Evolutionary conservation across 768 basidiomycete species (phyloP).

Genomic region (Pulveroboletus frians): DNA sequence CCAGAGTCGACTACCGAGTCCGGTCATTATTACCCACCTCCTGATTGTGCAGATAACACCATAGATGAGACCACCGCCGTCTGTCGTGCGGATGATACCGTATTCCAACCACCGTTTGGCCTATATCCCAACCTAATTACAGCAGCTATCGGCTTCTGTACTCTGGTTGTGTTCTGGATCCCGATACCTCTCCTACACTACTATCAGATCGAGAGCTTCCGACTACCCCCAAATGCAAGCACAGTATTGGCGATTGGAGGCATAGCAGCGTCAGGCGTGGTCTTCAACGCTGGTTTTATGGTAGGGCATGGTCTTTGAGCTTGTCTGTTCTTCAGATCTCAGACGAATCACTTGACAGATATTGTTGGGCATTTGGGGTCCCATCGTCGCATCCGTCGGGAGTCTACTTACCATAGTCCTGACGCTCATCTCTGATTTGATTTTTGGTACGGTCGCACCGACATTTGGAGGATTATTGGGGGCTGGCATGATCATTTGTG

Average conservation of each 20-base stretch:
- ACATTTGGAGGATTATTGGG: slow-evolving; percentile 73
- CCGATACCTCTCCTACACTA: slow-evolving; percentile 72
- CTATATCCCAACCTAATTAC: slow-evolving; percentile 82
- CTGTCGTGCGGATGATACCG: slow-evolving; percentile 28
- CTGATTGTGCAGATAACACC: slow-evolving; percentile 32
- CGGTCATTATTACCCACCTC: slow-evolving; percentile 41
- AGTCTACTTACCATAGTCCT: slow-evolving; percentile 93
- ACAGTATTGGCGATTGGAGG: slow-evolving; percentile 53
- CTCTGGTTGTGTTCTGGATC: slow-evolving; percentile 70
- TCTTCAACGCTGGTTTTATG: slow-evolving; percentile 88
- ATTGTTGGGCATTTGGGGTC: slow-evolving; percentile 81
- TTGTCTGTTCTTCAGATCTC: slow-evolving; percentile 5
- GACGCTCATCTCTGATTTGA: slow-evolving; percentile 72
- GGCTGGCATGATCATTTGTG: slow-evolving; percentile 71
- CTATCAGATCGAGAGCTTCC: slow-evolving; percentile 59
- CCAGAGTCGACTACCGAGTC: slow-evolving; percentile 43
- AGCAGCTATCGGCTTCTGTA: slow-evolving; percentile 72
- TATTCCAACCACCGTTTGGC: slow-evolving; percentile 71
- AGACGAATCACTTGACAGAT: slow-evolving; percentile 40
- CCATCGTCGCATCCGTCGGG: slow-evolving; percentile 82
- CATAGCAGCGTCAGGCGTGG: slow-evolving; percentile 65
- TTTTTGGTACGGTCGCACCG: slow-evolving; percentile 62
- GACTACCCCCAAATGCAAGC: slow-evolving; percentile 47
- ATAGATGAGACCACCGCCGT: slow-evolving; percentile 17
- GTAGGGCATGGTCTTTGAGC: slow-evolving; percentile 33